Evolutionary conservation across 2,329 filamentous ascomycete genomes (phyloP), one percentile per base, ranked within the genome.

Genomic region (Phaeosphaeriaceae sp.): DNA sequence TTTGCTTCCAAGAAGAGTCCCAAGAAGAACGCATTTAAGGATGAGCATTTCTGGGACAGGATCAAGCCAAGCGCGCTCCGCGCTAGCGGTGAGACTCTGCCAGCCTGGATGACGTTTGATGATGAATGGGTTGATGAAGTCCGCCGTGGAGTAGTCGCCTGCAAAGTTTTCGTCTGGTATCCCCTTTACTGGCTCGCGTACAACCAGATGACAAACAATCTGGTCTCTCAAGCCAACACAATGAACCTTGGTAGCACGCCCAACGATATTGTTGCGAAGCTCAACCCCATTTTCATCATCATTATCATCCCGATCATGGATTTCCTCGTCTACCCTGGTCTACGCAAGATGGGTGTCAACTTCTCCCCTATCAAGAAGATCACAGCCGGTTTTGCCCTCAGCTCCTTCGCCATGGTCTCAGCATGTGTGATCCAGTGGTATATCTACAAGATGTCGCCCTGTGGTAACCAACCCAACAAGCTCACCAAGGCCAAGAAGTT

Each of bases 361-460:
- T 89, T 92, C 75, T 87, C 82, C 1, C 89, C 88, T 35, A 88
- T 92, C 75, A 90, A 87, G 77, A 87, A 86, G 69, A 92, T 92
- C 74, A 81, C 87, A 0, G 71, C 79, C 6, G 89, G 88, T 33
- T 92, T 92, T 76, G 71, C 84, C 50, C 78, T 88, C 42, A 86
- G 82, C 20, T 79, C 84, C 2, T 61, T 85, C 17, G 83, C 87
- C 2, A 86, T 86, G 74, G 71, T 84, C 4, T 82, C 80, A 15
- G 81, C 84, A 3, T 77, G 79, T 16, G 76, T 84, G 3, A 71
- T 84, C 1, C 83, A 87, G 63, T 78, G 80, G 50, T 77, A 80
- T 50, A 84, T 87, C 46, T 73, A 73, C 53, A 66, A 58, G 21
- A 64, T 64, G 64, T 61, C 57, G 7, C 39, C 60, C 1, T 68